Evolutionary conservation across 306 rosid species (phyloP), one percentile per base, ranked within the genome.

Genomic region (Clitoria ternatea): DNA sequence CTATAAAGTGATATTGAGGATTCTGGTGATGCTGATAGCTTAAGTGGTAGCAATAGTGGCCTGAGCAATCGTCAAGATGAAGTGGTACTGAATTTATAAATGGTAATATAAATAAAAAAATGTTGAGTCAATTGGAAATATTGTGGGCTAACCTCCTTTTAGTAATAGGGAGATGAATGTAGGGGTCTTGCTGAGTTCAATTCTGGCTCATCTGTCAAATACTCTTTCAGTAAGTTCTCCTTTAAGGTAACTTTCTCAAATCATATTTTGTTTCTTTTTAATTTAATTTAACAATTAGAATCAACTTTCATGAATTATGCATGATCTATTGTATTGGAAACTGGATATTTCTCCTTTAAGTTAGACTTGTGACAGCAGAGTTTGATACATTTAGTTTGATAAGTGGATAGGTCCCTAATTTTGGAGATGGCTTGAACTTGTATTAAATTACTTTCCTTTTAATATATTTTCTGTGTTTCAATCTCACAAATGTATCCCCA

Each of bases 201-300:
- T 53, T 75, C 91, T 47, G 86, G 86, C 72, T 86, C 92, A 32
- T 78, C 88, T 24, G 87, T 85, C 72, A 85, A 92, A 80, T 90
- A 88, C 85, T 86, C 98, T 26, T 92, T 92, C 73, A 92, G 98
- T 71, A 92, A 92, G 82, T 92, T 92, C 81, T 92, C 98, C 42
- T 92, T 92, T 72, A 92, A 92, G 98, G 97, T 92, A 85, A 66
- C 49, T 50, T 23, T 74, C 35, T 43, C 35, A 1, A 48, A 56
- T n/a, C n/a, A n/a, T n/a, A n/a, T n/a, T n/a, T n/a, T n/a, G n/a
- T n/a, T n/a, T n/a, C n/a, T n/a, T n/a, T n/a, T n/a, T n/a, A n/a
- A n/a, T n/a, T n/a, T n/a, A n/a, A n/a, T n/a, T n/a, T n/a, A n/a
- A n/a, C n/a, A n/a, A n/a, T n/a, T n/a, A n/a, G n/a, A n/a, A n/a